phyloP scores from a whole-genome alignment of 257 asterid species.

The Fraxinus anomala region DNA sequence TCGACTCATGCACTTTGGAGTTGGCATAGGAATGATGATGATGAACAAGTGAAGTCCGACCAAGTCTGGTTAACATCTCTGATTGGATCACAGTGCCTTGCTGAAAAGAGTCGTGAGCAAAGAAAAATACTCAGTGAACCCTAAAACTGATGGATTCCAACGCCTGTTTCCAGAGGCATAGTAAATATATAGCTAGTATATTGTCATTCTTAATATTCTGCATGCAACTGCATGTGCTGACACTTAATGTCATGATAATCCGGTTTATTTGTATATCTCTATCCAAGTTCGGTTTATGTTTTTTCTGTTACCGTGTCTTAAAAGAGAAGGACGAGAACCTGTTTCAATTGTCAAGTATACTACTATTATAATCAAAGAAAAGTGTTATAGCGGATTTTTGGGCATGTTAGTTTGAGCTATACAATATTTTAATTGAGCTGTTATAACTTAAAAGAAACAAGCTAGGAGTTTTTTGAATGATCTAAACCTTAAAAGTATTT shows the following conservation, averaged over 20 bases:
- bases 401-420: no score
- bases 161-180: not conserved
- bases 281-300: not conserved
- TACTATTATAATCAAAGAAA: no score
- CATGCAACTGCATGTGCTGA: not conserved
- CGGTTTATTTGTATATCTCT: not conserved
- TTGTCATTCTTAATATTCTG: not conserved
- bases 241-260: not conserved
- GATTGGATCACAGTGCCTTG: slow-evolving; percentile 53
- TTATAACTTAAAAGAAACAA: no score
- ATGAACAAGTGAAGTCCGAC: slow-evolving; percentile 76
- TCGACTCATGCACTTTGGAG: slow-evolving; percentile 89
- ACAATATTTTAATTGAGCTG: no score
- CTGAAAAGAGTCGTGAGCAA: slow-evolving; percentile 31
- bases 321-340: not conserved
- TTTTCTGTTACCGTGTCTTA: not conserved
- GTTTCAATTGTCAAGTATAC: no score
- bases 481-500: no score
- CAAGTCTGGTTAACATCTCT: slow-evolving; percentile 69
- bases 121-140: slow-evolving; percentile 44
- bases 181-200: not conserved
- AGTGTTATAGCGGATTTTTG: no score
- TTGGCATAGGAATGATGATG: slow-evolving; percentile 92
- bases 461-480: no score
- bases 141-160: slow-evolving; percentile 2